Base-by-base conservation (phyloP, 805 yeast genomes). In the Nakazawaea populi region DNA sequence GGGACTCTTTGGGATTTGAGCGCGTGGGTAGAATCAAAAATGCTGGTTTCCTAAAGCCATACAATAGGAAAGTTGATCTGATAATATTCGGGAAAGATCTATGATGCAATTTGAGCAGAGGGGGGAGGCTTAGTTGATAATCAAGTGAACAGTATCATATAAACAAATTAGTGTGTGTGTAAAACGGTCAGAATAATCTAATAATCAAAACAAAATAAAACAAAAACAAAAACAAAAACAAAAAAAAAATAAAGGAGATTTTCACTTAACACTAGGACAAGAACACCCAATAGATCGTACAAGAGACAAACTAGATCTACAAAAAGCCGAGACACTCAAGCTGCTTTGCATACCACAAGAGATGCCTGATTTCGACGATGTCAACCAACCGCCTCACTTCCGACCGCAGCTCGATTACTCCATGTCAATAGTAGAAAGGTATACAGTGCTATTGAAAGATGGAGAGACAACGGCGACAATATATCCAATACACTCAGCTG, bases 401-500 rank as follows among this genome's bases (percentile, higher is more conserved):
- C 62, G 77, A 57, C 74, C 71, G 7, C 77, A 65, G 58, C 64
- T 66, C 47, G 76, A 67, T 37, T 72, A 68, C 58, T 59, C 68
- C 12, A 46, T 51, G 14, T 31, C 59, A 45, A 57, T 57, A 7
- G 74, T 82, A 34, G 82, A 77, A 47, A 80, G 94, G 6, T 82
- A 84, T 58, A 88, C 96, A 1, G 88, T 89, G 2, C 69, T 89
- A 10, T 72, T 90, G 30, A 85, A 87, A 61, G 97, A 91, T 65
- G 89, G 92, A 14, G 94, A 88, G 57, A 90, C 97, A 1, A 82
- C 91, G 0, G 97, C 97, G 1, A 91, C 97, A 4, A 84, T 94
- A 53, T 89, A 89, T 62, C 98, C 99, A 4, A 79, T 92, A 11
- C 76, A 81, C 52, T 77, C 80, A 31, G 74, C 83, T 0, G 75